Evolutionary conservation across 495 filamentous ascomycete species (phyloP), one percentile per base, ranked within the genome.

Genomic region (Amniculicola lignicola): DNA sequence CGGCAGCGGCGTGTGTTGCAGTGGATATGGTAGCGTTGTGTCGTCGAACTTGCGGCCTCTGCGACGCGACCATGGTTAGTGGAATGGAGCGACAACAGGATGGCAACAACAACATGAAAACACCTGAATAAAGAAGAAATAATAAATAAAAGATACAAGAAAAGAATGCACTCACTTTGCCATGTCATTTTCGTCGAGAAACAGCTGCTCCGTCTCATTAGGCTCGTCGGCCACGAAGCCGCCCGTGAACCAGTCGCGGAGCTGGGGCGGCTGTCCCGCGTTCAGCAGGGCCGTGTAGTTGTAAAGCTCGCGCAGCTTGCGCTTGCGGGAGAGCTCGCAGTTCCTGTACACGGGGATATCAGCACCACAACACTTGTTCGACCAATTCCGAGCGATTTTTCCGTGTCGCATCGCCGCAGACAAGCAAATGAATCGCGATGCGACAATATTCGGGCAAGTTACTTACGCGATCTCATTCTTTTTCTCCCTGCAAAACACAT

Each of bases 281-380:
- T 55, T 45, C 48, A 67, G 37, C 43, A 72, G 75, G 59, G 77
- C 70, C 64, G 79, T 75, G 69, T 82, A 75, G 52, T 77, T 73
- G 75, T 84, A 91, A 63, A 95, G 79, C 74, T 89, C 86, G 63
- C 81, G 83, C 67, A 95, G 75, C 73, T 91, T 91, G 69, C 86
- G 83, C 78, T 90, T 88, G 66, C 87, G 85, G 74, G 85, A 86
- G 73, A 71, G 73, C 75, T 82, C 78, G 79, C 84, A 85, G 77
- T 78, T 81, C 77, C 87, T 91, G 46, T 45, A 46, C 54, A 47
- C 37, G 16, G 57, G 55, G 44, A 61, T 53, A 70, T 67, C 51
- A 69, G 63, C 67, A 69, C 50, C 68, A 73, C 52, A 18, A 38
- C 49, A 31, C 44, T 18, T 2, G 42, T 55, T 66, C 38, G 63